Evolutionary conservation across 2,329 filamentous ascomycete genomes (phyloP).

Genomic region (Coniosporium tulheliwenetii): DNA sequence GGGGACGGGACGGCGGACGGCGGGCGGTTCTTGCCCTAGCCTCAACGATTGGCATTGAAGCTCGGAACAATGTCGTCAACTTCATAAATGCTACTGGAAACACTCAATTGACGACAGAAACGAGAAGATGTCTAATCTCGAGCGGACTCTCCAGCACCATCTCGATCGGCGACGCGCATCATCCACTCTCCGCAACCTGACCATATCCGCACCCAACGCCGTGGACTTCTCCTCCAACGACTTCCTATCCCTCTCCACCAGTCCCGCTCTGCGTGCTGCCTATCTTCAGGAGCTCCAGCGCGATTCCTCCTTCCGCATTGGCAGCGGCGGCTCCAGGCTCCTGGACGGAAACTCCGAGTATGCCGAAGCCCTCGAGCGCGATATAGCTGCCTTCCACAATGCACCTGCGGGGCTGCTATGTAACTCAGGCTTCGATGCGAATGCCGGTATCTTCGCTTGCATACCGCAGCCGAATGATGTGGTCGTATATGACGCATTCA

Average conservation of each 20-base stretch:
- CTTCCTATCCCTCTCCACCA: conserved; percentile 43
- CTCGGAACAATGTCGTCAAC: no score
- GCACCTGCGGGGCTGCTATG: conserved; percentile 43
- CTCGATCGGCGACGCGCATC: conserved; percentile 24
- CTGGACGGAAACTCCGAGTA: conserved; percentile 50
- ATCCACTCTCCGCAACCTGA: conserved; percentile 30
- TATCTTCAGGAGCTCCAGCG: conserved; percentile 31
- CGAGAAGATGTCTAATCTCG: conserved; percentile 4
- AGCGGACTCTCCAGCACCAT: conserved; percentile 10
- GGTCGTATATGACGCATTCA: conserved; percentile 57
- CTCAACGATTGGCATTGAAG: no score
- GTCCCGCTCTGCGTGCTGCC: conserved; percentile 26
- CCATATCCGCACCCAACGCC: conserved; percentile 22
- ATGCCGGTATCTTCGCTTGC: conserved; percentile 29
- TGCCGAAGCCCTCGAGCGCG: conserved; percentile 40
- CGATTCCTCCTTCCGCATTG: conserved; percentile 26
- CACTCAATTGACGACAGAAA: no score
- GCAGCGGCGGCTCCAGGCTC: conserved; percentile 44
- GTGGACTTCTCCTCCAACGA: conserved; percentile 52
- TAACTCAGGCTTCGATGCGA: conserved; percentile 39
- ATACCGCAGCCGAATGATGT: conserved; percentile 30
- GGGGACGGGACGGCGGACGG: no score
- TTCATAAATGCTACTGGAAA: no score
- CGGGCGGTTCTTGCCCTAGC: no score
- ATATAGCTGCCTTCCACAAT: conserved; percentile 44